Base-by-base conservation (phyloP, 148 eudicot species). In the Oxyria digyna region DNA sequence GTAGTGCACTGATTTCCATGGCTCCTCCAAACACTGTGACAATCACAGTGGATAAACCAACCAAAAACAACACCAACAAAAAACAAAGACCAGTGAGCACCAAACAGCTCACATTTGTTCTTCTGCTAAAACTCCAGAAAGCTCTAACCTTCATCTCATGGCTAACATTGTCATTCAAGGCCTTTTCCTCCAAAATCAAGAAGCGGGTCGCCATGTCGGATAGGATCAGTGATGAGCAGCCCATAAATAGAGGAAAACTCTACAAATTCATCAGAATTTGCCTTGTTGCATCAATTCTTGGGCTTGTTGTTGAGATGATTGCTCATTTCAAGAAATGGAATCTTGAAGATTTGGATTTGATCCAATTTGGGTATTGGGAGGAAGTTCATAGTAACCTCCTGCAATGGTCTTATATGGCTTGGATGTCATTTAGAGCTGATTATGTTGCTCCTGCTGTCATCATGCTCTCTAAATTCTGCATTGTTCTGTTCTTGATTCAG, bases 11-110 rank as follows among this genome's bases (percentile, higher is more conserved):
- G 48, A 45, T 6, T 46, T 4, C 11, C 11, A 46, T 46, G 52
- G 52, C 52, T 46, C 52, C 52, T 46, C 52, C 52, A n/a, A 46
- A 46, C 52, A 45, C 50, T 45, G 50, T 45, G 50, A 45, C 50
- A 45, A 45, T 45, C 50, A 46, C 52, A 46, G 52, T 46, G 52
- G 52, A 46, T n/a, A n/a, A n/a, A 46, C 23, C 52, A 46, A 46
- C 52, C 52, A n/a, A 46, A 21, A 46, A 0, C 41, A 4, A 2
- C 38, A 35, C 38, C 3, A 35, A 46, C 23, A 46, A 46, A 23
- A 46, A 46, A 23, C 52, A 46, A 46, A 46, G 52, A 46, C 18
- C 52, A 46, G 52, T 46, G 23, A 46, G 23, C 52, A 46, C 52
- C 21, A 46, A 46, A 23, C 52, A 46, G 11, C 20, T 46, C 52